phyloP scores from a whole-genome alignment of 805 yeast genomes.

The Zygoascus tannicola region DNA sequence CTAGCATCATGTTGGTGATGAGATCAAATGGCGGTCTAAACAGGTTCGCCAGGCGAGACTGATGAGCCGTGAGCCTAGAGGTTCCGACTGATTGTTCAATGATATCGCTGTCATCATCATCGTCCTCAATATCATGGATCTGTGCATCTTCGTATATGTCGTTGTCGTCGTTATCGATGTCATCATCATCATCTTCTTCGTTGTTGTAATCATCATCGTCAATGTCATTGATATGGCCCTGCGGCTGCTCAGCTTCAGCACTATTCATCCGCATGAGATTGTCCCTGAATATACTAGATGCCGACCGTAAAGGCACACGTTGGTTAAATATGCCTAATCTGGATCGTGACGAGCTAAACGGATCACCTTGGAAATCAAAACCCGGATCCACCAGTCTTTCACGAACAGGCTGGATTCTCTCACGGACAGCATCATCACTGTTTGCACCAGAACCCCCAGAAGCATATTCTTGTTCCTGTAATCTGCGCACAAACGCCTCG shows the following conservation, averaged over 20 bases:
- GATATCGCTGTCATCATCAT: constrained; percentile 21
- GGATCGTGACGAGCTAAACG: background rate
- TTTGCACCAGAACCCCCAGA: constrained; percentile 4
- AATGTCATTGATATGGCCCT: constrained; percentile 28
- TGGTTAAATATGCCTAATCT: constrained; percentile 46
- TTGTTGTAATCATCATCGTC: constrained; percentile 28
- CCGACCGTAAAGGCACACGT: constrained; percentile 6
- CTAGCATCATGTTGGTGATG: constrained; percentile 59
- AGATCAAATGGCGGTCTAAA: constrained; percentile 94
- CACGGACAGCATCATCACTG: constrained; percentile 48
- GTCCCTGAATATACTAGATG: constrained; percentile 6
- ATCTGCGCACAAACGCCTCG: constrained; percentile 19
- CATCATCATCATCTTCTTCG: constrained; percentile 15
- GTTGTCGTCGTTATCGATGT: constrained; percentile 33
- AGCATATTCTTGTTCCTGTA: constrained; percentile 23
- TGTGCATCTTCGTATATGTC: constrained; percentile 28
- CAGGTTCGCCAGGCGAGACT: constrained; percentile 64
- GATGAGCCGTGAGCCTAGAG: constrained; percentile 38
- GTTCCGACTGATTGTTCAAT: constrained; percentile 15
- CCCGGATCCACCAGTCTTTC: constrained; percentile 60
- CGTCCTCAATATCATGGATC: constrained; percentile 19
- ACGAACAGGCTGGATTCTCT: constrained; percentile 67
- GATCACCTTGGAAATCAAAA: background rate
- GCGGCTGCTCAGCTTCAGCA: constrained; percentile 7
- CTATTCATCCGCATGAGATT: too few relatives aligned